Conservation (phyloP, 139 green algal species). For the Chlorella vulgaris region DNA sequence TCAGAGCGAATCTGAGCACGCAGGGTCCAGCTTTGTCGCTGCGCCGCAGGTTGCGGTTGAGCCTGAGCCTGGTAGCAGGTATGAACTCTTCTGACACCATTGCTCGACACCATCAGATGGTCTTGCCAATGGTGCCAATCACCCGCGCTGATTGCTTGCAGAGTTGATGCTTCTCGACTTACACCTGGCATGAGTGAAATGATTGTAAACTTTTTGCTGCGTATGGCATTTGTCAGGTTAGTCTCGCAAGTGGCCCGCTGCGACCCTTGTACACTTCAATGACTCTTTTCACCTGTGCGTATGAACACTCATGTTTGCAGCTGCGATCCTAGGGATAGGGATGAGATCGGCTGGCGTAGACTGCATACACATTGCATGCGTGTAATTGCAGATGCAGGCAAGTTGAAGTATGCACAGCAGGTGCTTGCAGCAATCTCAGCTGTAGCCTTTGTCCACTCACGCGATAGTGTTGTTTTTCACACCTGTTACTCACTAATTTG, state of each 20-base stretch:
- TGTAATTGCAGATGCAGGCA: slow-evolving; percentile 16
- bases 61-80: neutral
- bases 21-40: neutral
- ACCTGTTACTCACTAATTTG: no score
- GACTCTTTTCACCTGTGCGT: neutral
- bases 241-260: neutral
- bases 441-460: no score
- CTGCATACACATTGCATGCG: slow-evolving; percentile 57
- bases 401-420: no score
- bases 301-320: neutral
- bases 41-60: neutral
- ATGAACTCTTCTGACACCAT: neutral
- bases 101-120: neutral
- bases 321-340: slow-evolving; percentile 39
- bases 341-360: slow-evolving; percentile 62
- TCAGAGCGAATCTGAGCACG: neutral
- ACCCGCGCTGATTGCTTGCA: neutral
- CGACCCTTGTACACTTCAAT: neutral
- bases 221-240: slow-evolving; percentile 82
- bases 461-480: no score
- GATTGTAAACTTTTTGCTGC: slow-evolving; percentile 90
- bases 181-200: slow-evolving; percentile 74
- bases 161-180: slow-evolving; percentile 58
- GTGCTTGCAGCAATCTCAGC: no score
- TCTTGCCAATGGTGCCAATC: neutral